phyloP scores from a whole-genome alignment of 139 green algal species.

The Astrephomene gubernaculifera region DNA sequence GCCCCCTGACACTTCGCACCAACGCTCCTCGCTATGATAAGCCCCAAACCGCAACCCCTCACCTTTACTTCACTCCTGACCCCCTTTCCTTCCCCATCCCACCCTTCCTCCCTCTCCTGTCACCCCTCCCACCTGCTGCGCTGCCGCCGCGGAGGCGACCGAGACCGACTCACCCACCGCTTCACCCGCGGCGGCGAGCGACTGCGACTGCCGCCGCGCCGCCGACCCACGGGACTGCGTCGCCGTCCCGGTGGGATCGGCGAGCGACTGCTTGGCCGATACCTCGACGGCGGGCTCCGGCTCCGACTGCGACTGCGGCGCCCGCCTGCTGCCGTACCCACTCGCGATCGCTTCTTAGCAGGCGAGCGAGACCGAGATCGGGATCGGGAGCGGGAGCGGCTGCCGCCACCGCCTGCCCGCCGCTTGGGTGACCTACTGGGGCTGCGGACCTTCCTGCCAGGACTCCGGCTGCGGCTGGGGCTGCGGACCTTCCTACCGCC shows the following conservation, averaged over 20 bases:
- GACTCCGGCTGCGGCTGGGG: background rate
- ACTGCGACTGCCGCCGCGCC: background rate
- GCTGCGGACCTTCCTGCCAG: too few relatives aligned
- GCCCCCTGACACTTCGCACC: too few relatives aligned
- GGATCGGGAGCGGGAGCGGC: background rate
- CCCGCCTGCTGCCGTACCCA: background rate
- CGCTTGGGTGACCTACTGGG: constrained; percentile 13
- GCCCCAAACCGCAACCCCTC: too few relatives aligned
- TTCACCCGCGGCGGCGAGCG: constrained; percentile 2
- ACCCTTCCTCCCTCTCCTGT: background rate
- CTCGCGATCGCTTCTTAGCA: constrained; percentile 10
- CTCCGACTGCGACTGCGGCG: constrained; percentile 1
- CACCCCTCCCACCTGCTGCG: constrained; percentile 16
- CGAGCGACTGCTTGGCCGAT: background rate
- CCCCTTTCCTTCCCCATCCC: background rate
- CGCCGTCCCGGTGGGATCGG: background rate
- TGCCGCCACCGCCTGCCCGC: background rate
- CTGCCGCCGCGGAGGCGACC: background rate
- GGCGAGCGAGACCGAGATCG: background rate
- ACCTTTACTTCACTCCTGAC: background rate
- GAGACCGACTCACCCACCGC: background rate
- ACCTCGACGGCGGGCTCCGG: background rate
- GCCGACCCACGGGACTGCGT: background rate
- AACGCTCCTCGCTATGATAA: too few relatives aligned
- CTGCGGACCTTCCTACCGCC: background rate